phyloP scores from a whole-genome alignment of 306 rosid genomes.

The Fagus crenata region DNA sequence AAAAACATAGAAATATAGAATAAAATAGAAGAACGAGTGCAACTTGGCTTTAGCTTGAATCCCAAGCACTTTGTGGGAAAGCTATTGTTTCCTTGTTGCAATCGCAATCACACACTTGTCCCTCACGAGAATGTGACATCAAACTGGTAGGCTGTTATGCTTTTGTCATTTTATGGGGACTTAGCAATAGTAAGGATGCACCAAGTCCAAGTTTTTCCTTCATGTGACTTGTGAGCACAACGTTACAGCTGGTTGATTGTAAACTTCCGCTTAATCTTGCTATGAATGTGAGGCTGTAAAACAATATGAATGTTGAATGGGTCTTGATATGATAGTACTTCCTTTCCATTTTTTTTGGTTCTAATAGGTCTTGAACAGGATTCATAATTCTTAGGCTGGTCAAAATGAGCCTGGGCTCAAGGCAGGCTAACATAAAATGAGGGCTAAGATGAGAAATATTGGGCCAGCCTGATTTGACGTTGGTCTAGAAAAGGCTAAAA shows the following conservation, averaged over 20 bases:
- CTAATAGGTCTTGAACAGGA: not conserved
- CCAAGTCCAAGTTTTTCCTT: not conserved
- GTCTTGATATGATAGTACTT: too few species aligned
- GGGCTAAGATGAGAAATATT: not conserved
- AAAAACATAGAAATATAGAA: not conserved
- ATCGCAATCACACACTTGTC: slow-evolving; percentile 13
- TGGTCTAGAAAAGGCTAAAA: not conserved
- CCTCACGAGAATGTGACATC: slow-evolving; percentile 2
- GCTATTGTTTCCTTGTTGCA: not conserved
- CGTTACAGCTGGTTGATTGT: slow-evolving; percentile 1
- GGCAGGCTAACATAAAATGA: not conserved
- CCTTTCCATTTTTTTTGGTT: too few species aligned
- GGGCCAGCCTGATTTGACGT: not conserved
- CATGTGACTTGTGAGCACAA: not conserved
- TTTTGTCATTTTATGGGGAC: not conserved
- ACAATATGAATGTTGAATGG: not conserved
- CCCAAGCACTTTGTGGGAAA: slow-evolving; percentile 4
- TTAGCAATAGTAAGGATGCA: not conserved
- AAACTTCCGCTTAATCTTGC: not conserved
- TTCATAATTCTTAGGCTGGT: too few species aligned
- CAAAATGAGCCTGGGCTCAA: not conserved
- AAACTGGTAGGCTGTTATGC: not conserved
- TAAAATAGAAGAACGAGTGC: not conserved
- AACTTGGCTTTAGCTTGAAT: not conserved
- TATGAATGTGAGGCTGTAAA: not conserved